These are phyloP conservation scores for Erodium texanum DNA, from an alignment of 441 rosid species.

Conservation along the genomic window DNA sequence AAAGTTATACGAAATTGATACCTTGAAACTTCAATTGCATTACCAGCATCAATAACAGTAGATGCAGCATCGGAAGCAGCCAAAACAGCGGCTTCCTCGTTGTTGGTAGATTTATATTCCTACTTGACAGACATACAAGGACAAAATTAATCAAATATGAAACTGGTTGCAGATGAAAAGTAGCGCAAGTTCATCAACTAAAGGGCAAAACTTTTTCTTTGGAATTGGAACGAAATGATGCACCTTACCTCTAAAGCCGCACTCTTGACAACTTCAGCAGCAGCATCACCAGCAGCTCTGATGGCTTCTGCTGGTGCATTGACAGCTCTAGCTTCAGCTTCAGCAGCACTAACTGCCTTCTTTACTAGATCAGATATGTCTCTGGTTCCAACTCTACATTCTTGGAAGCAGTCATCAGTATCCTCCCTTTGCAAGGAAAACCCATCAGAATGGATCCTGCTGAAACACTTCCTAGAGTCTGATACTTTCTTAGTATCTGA, in stretches of 20 bases:
- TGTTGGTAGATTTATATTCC: conserved; percentile 58
- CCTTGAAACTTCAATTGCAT: conserved; percentile 71
- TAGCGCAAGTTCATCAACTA: not conserved
- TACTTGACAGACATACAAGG: conserved; percentile 20
- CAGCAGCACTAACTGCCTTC: conserved; percentile 89
- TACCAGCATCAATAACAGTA: conserved; percentile 88
- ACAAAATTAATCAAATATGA: conserved; percentile 6
- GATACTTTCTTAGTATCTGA: conserved; percentile 42
- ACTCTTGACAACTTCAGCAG: conserved; percentile 91
- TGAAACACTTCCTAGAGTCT: conserved; percentile 42
- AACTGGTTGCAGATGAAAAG: conserved; percentile 9
- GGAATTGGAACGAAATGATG: not conserved
- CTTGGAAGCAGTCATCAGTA: conserved; percentile 66
- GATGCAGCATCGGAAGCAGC: conserved; percentile 92
- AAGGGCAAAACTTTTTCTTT: not conserved
- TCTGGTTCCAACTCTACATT: conserved; percentile 68
- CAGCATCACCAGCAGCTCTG: conserved; percentile 90
- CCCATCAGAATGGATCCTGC: conserved; percentile 35
- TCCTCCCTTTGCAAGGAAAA: conserved; percentile 57
- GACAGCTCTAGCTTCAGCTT: conserved; percentile 88
- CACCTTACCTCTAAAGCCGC: conserved; percentile 62
- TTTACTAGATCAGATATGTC: conserved; percentile 71
- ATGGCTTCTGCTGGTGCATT: conserved; percentile 78
- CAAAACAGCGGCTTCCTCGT: conserved; percentile 82
- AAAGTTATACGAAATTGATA: conserved; percentile 19